Evolutionary conservation across 768 basidiomycete genomes (phyloP), one percentile per base, ranked within the genome.

Genomic region (Termitomyces sp.): DNA sequence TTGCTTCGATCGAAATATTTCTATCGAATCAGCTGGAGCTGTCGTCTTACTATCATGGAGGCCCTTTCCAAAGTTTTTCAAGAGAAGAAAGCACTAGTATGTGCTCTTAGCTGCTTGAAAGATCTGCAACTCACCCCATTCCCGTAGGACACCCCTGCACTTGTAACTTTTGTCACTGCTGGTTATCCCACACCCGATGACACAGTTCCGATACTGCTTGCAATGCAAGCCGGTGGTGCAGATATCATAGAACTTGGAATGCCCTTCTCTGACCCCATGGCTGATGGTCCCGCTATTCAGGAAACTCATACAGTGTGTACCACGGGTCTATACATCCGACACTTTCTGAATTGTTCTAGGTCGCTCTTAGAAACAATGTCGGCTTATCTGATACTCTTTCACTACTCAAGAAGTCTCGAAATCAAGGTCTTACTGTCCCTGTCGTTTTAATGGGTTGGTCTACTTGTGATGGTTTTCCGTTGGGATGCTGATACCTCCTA

Each of bases 171-270:
- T 73, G 78, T 98, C 64, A 99, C 96, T 22, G 95, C 95, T 46
- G 96, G 96, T 14, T 98, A 87, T 73, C 96, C 96, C 28, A 83
- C 76, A 8, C 70, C 72, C 54, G 76, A 85, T 67, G 88, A 89
- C 57, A 98, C 96, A 0, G 91, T 96, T 11, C 86, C 91, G 2
- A 80, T 94, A 58, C 71, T 98, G 77, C 82, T 98, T 36, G 90
- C 91, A 26, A 92, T 99, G 86, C 89, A 98, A 71, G 81, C 83
- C 46, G 96, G 96, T 54, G 96, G 96, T 6, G 84, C 92, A 46
- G 94, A 98, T 70, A 83, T 98, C 59, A 94, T 98, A 60, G 96
- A 99, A 71, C 81, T 99, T 18, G 96, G 96, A 18, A 82, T 98
- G 30, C 94, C 95, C 0, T 98, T 96, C 76, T 95, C 92, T 54